Conservation (phyloP, 2,329 filamentous ascomycete species). For the Chaetomium sp. region DNA sequence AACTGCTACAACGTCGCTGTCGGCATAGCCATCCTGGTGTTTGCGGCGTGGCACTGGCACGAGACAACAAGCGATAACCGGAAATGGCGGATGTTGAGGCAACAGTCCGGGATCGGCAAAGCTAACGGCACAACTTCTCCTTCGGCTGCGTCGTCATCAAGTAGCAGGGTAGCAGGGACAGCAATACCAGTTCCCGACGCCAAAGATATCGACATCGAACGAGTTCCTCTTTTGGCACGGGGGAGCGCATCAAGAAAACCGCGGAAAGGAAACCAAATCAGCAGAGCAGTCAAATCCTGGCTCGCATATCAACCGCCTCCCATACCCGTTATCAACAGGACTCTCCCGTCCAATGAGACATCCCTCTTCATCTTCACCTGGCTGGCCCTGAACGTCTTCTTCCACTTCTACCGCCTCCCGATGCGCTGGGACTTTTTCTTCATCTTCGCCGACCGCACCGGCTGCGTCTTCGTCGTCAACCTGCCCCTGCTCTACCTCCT, state of each 20-base stretch:
- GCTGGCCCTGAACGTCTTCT: slow-evolving; percentile 59
- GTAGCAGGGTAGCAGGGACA: slow-evolving; percentile 39
- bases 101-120: background rate
- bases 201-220: slow-evolving; percentile 42
- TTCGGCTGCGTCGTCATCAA: slow-evolving; percentile 38
- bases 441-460: slow-evolving; percentile 60
- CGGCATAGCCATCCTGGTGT: slow-evolving; percentile 36
- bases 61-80: slow-evolving; percentile 32
- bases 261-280: background rate
- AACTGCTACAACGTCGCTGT: slow-evolving; percentile 43
- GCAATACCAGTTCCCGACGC: slow-evolving; percentile 33
- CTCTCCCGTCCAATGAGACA: slow-evolving; percentile 59
- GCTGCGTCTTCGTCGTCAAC: slow-evolving; percentile 54
- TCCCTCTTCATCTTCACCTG: slow-evolving; percentile 55
- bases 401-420: slow-evolving; percentile 56
- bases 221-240: slow-evolving; percentile 39
- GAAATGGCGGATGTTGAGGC: slow-evolving; percentile 32
- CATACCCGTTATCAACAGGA: slow-evolving; percentile 59
- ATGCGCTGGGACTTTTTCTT: slow-evolving; percentile 54
- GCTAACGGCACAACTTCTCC: slow-evolving; percentile 21
- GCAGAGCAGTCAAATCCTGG: slow-evolving; percentile 30
- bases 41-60: slow-evolving; percentile 38
- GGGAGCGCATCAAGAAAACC: background rate
- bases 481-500: slow-evolving; percentile 61
- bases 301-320: slow-evolving; percentile 61